These are phyloP conservation scores for Phaeosphaeria sp. DNA, from an alignment of 2,329 filamentous ascomycete genomes.

Conservation along the genomic window DNA sequence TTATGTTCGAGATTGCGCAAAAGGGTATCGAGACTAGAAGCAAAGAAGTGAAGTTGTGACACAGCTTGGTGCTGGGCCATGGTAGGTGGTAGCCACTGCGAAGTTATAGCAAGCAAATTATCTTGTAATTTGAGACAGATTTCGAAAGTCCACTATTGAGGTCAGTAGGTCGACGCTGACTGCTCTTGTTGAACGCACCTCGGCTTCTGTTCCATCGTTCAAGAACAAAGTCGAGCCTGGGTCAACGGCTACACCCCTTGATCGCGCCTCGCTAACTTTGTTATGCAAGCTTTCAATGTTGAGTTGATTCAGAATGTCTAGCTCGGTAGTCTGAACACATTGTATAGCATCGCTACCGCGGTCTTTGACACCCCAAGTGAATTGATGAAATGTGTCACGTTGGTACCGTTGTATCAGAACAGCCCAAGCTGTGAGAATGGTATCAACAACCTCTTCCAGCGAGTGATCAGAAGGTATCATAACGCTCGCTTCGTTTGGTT, in stretches of 20 bases:
- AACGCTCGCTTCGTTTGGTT: constrained; percentile 25
- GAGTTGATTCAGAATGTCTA: constrained; percentile 23
- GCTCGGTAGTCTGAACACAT: constrained; percentile 20
- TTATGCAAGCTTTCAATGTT: constrained; percentile 20
- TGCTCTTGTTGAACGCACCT: constrained; percentile 22
- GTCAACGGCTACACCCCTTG: constrained; percentile 15
- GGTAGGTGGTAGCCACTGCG: constrained; percentile 52
- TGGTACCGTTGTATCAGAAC: constrained; percentile 41
- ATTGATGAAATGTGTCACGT: constrained; percentile 38
- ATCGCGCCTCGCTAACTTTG: constrained; percentile 20
- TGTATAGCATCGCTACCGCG: constrained; percentile 16
- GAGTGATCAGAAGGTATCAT: constrained; percentile 12
- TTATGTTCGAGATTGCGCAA: constrained; percentile 34
- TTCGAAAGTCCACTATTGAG: constrained; percentile 38
- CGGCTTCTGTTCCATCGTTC: constrained; percentile 38
- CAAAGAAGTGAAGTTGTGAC: constrained; percentile 52
- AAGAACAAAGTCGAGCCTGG: constrained; percentile 25
- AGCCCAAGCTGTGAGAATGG: constrained; percentile 40
- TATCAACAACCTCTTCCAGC: constrained; percentile 23
- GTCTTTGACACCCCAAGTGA: constrained; percentile 35
- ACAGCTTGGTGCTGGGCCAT: constrained; percentile 54
- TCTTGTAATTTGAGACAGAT: constrained; percentile 33
- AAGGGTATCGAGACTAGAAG: constrained; percentile 44
- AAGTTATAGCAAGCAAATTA: constrained; percentile 43
- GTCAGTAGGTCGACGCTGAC: constrained; percentile 5